Percentiles rank a stretch among this genome's conserved stretches.
Evolutionary conservation across 768 basidiomycete genomes (phyloP).

Genomic region (Trametopsis cervina): DNA sequence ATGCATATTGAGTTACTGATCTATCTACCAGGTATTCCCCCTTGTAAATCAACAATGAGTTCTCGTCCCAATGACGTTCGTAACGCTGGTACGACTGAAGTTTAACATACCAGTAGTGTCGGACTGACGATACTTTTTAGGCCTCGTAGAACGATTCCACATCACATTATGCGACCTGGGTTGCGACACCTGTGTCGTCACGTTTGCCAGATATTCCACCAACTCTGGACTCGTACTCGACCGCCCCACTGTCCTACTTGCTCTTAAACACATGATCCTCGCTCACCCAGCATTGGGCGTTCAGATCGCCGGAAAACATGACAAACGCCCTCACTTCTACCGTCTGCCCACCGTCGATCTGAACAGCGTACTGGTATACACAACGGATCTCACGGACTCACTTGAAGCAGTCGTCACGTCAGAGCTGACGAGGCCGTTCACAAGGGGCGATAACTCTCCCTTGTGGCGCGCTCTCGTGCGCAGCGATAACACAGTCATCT

Average conservation of each 20-base stretch:
- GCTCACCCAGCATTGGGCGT: constrained; percentile 26
- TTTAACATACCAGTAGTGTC: too few relatives aligned
- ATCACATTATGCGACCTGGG: constrained; percentile 25
- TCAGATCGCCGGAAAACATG: constrained; percentile 17
- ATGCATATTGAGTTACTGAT: too few relatives aligned
- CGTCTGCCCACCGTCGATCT: not conserved
- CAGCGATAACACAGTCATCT: constrained; percentile 25
- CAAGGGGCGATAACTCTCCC: constrained; percentile 21
- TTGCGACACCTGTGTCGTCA: constrained; percentile 28
- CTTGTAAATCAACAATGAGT: too few relatives aligned
- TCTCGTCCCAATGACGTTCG: too few relatives aligned
- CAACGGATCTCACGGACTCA: not conserved
- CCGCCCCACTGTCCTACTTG: constrained; percentile 21
- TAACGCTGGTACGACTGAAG: too few relatives aligned
- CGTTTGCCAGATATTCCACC: constrained; percentile 24
- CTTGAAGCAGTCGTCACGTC: not conserved
- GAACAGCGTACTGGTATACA: not conserved
- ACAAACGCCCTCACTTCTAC: constrained; percentile 14
- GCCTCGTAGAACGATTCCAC: constrained; percentile 29
- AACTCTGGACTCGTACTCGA: constrained; percentile 15
- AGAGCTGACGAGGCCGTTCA: constrained; percentile 16
- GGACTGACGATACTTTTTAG: too few relatives aligned
- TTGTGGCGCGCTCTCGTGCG: constrained; percentile 32
- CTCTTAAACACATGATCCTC: constrained; percentile 21
- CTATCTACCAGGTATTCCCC: too few relatives aligned